Evolutionary conservation across 192 early-diverging fungal genomes (phyloP).

Genomic region (Gamsiella multidivaricata): DNA sequence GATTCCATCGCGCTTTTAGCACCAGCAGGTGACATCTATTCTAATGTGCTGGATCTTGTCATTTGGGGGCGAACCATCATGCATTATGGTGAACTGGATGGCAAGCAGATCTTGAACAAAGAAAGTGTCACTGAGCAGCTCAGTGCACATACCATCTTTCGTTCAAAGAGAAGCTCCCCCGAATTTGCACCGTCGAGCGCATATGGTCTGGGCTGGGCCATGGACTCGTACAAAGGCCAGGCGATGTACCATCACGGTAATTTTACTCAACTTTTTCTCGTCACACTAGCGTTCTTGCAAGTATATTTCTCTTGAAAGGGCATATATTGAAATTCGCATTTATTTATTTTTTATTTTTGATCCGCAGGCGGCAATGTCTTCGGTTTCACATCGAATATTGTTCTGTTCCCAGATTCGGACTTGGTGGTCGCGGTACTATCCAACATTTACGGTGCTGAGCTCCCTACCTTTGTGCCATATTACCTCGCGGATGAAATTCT

Average conservation of each 20-base stretch:
- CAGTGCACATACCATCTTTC: background rate
- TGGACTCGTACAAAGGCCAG: conserved; percentile 16
- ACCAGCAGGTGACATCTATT: conserved; percentile 34
- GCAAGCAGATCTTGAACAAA: conserved; percentile 10
- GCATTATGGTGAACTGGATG: background rate
- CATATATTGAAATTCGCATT: background rate
- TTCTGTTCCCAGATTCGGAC: conserved; percentile 12
- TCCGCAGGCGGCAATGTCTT: background rate
- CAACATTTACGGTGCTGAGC: background rate
- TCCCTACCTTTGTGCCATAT: background rate
- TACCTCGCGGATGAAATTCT: conserved; percentile 19
- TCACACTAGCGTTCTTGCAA: too few species aligned
- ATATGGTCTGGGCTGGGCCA: conserved; percentile 10
- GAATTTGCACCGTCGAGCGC: background rate
- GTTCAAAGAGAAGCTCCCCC: background rate
- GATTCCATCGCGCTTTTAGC: background rate
- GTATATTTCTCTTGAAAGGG: background rate
- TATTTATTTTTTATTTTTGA: background rate
- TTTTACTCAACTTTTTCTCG: too few species aligned
- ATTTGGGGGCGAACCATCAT: conserved; percentile 18
- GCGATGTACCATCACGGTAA: conserved; percentile 9
- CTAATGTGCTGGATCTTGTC: conserved; percentile 24
- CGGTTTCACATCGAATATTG: background rate
- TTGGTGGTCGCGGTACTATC: conserved; percentile 4
- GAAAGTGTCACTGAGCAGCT: background rate